Percentiles rank a stretch among this genome's conserved stretches.
These are phyloP conservation scores for Chytriomyces confervae DNA, from an alignment of 192 early-diverging fungal species.

Conservation along the genomic window DNA sequence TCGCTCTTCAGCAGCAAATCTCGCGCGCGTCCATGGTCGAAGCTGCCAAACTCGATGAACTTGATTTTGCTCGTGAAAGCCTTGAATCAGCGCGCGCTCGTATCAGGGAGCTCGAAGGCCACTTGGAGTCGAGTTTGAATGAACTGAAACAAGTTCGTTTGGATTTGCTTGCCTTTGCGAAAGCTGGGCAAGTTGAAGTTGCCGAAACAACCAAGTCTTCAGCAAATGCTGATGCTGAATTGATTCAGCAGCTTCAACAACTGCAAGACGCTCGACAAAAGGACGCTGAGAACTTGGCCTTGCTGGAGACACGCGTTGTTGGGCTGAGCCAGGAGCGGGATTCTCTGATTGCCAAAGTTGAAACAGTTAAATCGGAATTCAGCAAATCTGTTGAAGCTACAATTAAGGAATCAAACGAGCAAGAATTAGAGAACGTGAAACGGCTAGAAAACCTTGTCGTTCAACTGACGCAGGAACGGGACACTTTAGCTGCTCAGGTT, in stretches of 20 bases:
- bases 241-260: background rate
- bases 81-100: conserved; percentile 16
- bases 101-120: conserved; percentile 11
- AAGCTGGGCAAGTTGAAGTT: background rate
- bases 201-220: background rate
- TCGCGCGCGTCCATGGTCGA: background rate
- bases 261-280: background rate
- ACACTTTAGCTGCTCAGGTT: background rate
- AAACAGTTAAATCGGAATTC: background rate
- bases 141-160: background rate
- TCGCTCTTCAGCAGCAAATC: conserved; percentile 14
- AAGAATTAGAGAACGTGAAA: background rate
- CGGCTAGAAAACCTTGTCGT: background rate
- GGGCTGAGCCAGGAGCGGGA: conserved; percentile 3
- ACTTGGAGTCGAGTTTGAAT: conserved; percentile 1
- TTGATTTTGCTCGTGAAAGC: conserved; percentile 25
- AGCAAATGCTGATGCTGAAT: background rate
- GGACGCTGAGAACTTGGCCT: background rate
- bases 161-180: background rate
- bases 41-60: conserved; percentile 20
- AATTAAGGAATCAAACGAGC: background rate
- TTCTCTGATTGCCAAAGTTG: conserved; percentile 8
- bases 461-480: conserved; percentile 7
- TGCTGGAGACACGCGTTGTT: background rate
- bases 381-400: background rate